Evolutionary conservation across 1,284 basidiomycete genomes (phyloP), one percentile per base, ranked within the genome.

Genomic region (Coniferiporia weirii): DNA sequence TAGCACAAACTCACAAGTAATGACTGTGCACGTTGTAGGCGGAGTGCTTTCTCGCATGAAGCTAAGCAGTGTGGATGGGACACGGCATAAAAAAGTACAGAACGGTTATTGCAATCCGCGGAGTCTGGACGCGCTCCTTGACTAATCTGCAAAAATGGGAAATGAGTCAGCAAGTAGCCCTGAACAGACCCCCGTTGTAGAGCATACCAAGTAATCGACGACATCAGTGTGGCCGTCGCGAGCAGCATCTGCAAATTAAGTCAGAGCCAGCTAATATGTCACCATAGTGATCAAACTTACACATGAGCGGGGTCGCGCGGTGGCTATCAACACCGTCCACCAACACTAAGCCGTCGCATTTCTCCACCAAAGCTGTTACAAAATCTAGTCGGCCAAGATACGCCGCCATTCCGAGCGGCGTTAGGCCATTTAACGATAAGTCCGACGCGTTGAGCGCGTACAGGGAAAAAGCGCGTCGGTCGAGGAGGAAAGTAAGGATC

Each of bases 231-330:
- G 80, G 53, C 84, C 83, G 70, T 90, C 87, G 61, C 87, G 82
- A 54, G 84, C 80, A 47, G 87, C 86, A 71, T 90, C 88, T 90
- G 66, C 59, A 49, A 12, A 60, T 35, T 9, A 27, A 27, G 27
- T 27, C 27, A 27, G 27, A 5, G 27, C 27, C 27, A 27, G 27
- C 27, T 27, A 27, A 27, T n/a, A n/a, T 27, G 27, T 27, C 27
- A 27, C 27, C 5, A 27, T 27, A 27, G 27, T 27, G 27, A 27
- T 27, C 27, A 27, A 27, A 27, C 87, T 73, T 75, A 90, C 88
- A 90, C 87, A 90, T 90, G 59, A 90, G 74, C 6, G 87, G 81
- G 19, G 87, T 90, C 27, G 85, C 87, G 5, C 85, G 84, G 65
- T 85, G 81, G 32, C 78, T 72, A 66, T 90, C 87, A 73, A 82